Evolutionary conservation across 202 grass and related monocot species (phyloP), one percentile per base, ranked within the genome.

Genomic region (Zizania palustris): DNA sequence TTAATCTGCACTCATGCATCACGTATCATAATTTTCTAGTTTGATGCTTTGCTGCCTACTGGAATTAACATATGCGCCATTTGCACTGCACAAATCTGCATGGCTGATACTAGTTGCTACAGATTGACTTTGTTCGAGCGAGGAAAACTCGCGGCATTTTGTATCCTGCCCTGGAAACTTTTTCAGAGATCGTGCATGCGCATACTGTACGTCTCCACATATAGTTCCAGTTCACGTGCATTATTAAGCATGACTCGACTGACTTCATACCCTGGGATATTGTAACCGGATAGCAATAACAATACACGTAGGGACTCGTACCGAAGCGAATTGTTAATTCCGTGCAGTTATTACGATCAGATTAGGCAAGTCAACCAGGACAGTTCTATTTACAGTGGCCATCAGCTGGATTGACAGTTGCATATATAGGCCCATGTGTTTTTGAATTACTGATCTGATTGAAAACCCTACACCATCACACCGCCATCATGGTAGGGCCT

Each of bases 401-500:
- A 51, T 59, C 55, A 56, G 64, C n/a, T n/a, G n/a, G 56, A 36
- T 54, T 3, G 55, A 69, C 18, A 16, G 61, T 56, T 13, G 15
- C 48, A 36, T n/a, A n/a, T n/a, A 28, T 10, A 14, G 63, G 14
- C 62, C 69, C 68, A 56, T 75, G 75, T 80, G 75, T 75, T 80
- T 59, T 80, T 19, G 37, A 53, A 60, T 35, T 28, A 44, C 4
- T 63, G 68, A 74, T 59, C 9, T 6, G 33, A 78, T 6, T 6
- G 33, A 78, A 65, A 73, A 2, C 10, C 11, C 37, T 18, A 15
- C 45, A 53, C 20, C 77, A 64, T 69, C 80, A 62, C 53, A 1
- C 3, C 1, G 19, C 11, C n/a, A 83, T 83, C 62, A 79, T 83
- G 74, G 74, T 73, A 83, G 69, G 69, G 74, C 42, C 75, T 69